phyloP scores from a whole-genome alignment of 177 flowering plant species.

The Vitis hybrid region DNA sequence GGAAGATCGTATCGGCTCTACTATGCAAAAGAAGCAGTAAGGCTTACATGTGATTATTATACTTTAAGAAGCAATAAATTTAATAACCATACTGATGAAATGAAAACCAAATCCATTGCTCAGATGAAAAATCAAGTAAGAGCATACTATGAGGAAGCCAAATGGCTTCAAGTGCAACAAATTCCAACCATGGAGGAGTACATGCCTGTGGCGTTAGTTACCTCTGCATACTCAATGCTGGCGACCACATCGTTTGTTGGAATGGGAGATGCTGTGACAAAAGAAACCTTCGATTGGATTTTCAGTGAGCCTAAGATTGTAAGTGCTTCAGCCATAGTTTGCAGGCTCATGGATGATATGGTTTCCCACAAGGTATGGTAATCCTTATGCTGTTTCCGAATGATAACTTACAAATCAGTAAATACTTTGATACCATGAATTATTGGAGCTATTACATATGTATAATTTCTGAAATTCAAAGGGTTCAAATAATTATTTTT shows the following conservation, averaged over 20 bases:
- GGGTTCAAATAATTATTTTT: neutral
- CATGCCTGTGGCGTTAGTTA: neutral
- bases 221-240: neutral
- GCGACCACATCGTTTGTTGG: constrained; percentile 20
- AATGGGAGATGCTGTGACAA: constrained; percentile 26
- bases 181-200: constrained; percentile 32
- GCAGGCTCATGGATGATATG: constrained; percentile 40
- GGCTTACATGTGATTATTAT: neutral
- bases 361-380: constrained; percentile 31
- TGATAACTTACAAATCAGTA: too few relatives aligned
- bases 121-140: constrained; percentile 18
- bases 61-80: neutral
- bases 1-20: constrained; percentile 11
- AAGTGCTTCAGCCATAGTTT: constrained; percentile 19
- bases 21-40: constrained; percentile 29
- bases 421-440: too few relatives aligned
- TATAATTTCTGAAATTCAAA: too few relatives aligned
- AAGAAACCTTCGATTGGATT: constrained; percentile 38
- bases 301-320: constrained; percentile 22
- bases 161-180: constrained; percentile 21
- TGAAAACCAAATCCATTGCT: too few relatives aligned
- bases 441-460: too few relatives aligned
- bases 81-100: too few relatives aligned
- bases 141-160: constrained; percentile 26
- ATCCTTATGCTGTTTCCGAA: too few relatives aligned